Base-by-base conservation (phyloP, 257 asterid species). In the Forsythia viridissima region DNA sequence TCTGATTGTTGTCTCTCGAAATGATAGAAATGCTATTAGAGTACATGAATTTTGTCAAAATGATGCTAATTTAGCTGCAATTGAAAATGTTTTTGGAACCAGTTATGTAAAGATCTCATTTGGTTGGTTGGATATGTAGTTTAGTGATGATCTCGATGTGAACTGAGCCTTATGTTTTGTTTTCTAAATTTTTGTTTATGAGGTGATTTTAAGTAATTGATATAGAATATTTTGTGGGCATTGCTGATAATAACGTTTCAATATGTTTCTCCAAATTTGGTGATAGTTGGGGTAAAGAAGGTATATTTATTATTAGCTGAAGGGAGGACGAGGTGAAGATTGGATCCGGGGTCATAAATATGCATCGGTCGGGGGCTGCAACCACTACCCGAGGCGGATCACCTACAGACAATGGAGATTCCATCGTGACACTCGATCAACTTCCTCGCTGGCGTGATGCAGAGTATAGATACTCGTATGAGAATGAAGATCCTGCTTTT, bases 361-460 rank as follows among this genome's bases (percentile, higher is more conserved):
- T 92, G 94, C 81, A 84, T 78, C 84, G 81, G 77, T 73, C 94
- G 70, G 91, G 85, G 83, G 87, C 89, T 15, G 90, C 88, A 20
- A 87, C 91, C 73, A 57, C 92, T 79, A 87, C 86, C 76, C 89
- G 90, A 65, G 98, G 97, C 34, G 97, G 97, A 68, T 66, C 85
- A 83, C 91, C 95, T 1, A 90, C 94, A 24, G 97, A 87, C 80
- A 90, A 87, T 82, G 93, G 84, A 76, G 95, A 89, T 84, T 74
- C 96, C 55, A 97, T 89, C 67, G 97, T 94, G 85, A 89, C 93
- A n/a, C 71, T 94, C 15, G 97, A 91, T 81, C 97, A 92, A 89
- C 82, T 94, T 82, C 97, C 97, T 0, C 82, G 93, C 20, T 92
- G 97, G 98, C 88, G 90, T 80, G 98, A 94, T 82, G 81, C 90